Percentiles rank a stretch among this genome's conserved stretches.
These are phyloP conservation scores for Fusarium piperis DNA, from an alignment of 2,329 filamentous ascomycete species.

Conservation along the genomic window DNA sequence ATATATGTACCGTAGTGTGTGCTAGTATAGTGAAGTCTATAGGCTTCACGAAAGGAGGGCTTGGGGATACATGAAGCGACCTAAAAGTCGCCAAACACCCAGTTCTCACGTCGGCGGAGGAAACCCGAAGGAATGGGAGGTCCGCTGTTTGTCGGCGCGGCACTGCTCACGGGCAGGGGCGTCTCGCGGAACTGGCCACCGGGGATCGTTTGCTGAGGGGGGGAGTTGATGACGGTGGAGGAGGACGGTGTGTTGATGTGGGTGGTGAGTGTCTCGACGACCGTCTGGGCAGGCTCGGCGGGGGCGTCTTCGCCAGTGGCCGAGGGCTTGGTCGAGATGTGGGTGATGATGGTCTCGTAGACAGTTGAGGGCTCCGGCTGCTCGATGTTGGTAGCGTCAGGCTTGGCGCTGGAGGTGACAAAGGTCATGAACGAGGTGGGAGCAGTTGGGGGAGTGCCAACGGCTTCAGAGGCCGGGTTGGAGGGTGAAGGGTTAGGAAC, in stretches of 20 bases:
- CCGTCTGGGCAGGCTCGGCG: conserved; percentile 21
- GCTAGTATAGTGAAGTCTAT: not conserved
- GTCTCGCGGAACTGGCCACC: conserved; percentile 38
- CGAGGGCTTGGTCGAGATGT: not conserved
- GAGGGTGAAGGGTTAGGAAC: conserved; percentile 1
- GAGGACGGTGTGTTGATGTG: conserved; percentile 25
- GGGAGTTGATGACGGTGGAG: not conserved
- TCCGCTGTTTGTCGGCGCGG: conserved; percentile 9
- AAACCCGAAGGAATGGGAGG: conserved; percentile 33
- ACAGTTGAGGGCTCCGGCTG: not conserved
- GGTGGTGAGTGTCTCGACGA: conserved; percentile 17
- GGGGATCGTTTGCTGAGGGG: conserved; percentile 26
- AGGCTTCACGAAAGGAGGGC: not conserved
- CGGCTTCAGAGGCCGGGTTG: not conserved
- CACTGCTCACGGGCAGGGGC: conserved; percentile 13
- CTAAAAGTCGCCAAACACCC: conserved; percentile 40
- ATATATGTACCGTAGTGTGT: conserved; percentile 32
- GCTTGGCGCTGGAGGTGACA: conserved; percentile 26
- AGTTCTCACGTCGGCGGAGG: conserved; percentile 36
- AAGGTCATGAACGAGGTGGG: conserved; percentile 35
- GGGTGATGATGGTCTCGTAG: not conserved
- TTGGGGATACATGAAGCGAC: not conserved
- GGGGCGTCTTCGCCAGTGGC: not conserved
- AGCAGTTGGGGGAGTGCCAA: conserved; percentile 10
- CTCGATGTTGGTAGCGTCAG: not conserved